Evolutionary conservation across 768 basidiomycete species (phyloP), one percentile per base, ranked within the genome.

Genomic region (Mycena sanguinolenta): DNA sequence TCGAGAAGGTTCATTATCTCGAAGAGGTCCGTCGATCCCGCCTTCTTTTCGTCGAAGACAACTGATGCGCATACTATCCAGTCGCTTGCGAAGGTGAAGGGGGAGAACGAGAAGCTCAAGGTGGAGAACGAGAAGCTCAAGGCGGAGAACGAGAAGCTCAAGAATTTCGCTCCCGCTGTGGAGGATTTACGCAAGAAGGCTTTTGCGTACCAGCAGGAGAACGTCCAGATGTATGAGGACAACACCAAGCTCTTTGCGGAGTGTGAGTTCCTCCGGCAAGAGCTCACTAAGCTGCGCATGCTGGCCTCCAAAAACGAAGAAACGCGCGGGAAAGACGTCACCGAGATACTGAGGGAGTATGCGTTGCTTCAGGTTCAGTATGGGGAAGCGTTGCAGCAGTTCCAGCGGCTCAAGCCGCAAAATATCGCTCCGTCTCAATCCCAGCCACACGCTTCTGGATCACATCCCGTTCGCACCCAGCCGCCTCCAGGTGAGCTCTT

Each of bases 221-320:
- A 82, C 49, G 46, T 74, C 61, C 81, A 77, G 64, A 67, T 86
- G 44, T 84, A 78, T 62, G 71, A 80, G 36, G 85, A 86, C 69
- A 86, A 86, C 65, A 73, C 68, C 49, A 75, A 66, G n/a, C 78
- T 81, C 5, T 10, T 65, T 19, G 4, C 1, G 14, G 50, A 70
- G 12, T 14, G 30, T 79, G 10, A 64, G 1, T 12, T 21, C 2
- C 39, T 72, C 52, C 50, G 67, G 27, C 19, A 17, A 19, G 38
- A 65, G 34, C 12, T 60, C 21, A 10, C 7, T 2, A 28, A 13
- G n/a, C 52, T 23, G 42, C 54, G 23, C 53, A 14, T 3, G 13
- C 42, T 23, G 36, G 6, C 13, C 44, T 8, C 2, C 4, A 28
- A 23, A 7, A 54, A 36, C 28, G 57, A 58, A 14, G 17, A 64